Evolutionary conservation across 1,284 basidiomycete genomes (phyloP).

Genomic region (Vanrija sp.): DNA sequence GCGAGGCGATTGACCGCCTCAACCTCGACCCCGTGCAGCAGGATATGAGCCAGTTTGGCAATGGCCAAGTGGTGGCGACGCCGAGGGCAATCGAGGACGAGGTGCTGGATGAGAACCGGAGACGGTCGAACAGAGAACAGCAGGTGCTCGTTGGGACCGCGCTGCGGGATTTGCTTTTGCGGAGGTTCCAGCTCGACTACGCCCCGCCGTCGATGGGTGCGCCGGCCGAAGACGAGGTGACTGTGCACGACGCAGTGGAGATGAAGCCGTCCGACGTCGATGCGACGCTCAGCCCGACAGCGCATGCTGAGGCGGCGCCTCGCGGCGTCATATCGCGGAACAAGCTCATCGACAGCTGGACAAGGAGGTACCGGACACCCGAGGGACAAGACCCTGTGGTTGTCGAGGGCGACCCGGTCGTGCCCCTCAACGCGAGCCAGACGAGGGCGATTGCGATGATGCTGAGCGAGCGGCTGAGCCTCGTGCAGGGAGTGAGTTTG

Average conservation of each 20-base stretch:
- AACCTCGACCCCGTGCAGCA: conserved; percentile 56
- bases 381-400: conserved; percentile 56
- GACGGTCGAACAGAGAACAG: conserved; percentile 47
- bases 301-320: conserved; percentile 1
- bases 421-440: conserved; percentile 75
- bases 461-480: conserved; percentile 69
- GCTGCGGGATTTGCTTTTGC: conserved; percentile 63
- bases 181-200: conserved; percentile 51
- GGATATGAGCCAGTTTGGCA: conserved; percentile 36
- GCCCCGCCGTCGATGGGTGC: conserved; percentile 21
- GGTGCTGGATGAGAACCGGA: conserved; percentile 14
- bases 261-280: conserved; percentile 36
- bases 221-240: conserved; percentile 8
- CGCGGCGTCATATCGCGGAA: conserved; percentile 63
- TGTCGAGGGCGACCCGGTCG: conserved; percentile 73
- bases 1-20: conserved; percentile 61
- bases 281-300: conserved; percentile 23
- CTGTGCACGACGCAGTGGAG: conserved; percentile 11
- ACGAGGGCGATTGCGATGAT: conserved; percentile 78
- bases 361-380: conserved; percentile 58
- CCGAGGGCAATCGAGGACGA: conserved; percentile 5
- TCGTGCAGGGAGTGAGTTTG: conserved; percentile 76
- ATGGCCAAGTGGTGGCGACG: conserved; percentile 1
- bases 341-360: conserved; percentile 71
- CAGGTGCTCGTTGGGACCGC: conserved; percentile 63